A percentile compares a stretch with the other conserved stretches of the same genome.
Conservation (phyloP, 1,284 basidiomycete species). For the Mycosarcoma mackinlayi region DNA sequence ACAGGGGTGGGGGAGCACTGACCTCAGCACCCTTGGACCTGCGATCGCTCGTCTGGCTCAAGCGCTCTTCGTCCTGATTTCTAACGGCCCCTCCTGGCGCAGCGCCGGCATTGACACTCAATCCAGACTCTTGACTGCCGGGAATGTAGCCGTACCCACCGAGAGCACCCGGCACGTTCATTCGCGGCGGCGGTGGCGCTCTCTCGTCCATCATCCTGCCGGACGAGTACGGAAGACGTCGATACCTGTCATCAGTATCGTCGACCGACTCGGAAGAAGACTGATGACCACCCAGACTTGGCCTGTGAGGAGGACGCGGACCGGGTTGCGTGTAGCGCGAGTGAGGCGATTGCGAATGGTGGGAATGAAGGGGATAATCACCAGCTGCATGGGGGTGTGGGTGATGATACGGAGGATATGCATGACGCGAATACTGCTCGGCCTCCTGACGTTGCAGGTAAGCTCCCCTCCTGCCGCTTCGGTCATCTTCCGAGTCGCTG, state of each 20-base stretch:
- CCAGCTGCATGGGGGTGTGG: conserved; percentile 3
- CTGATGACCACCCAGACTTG: conserved; percentile 19
- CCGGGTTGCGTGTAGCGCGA: conserved; percentile 21
- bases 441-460: conserved; percentile 19
- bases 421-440: conserved; percentile 13
- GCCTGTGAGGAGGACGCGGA: conserved; percentile 18
- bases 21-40: conserved; percentile 16
- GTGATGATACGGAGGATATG: conserved; percentile 11
- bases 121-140: conserved; percentile 60
- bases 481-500: conserved; percentile 45
- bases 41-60: conserved; percentile 47
- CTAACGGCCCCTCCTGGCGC: conserved; percentile 12
- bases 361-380: neutral
- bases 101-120: conserved; percentile 37
- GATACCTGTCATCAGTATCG: conserved; percentile 20
- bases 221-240: neutral
- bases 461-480: conserved; percentile 15
- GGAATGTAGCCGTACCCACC: conserved; percentile 65
- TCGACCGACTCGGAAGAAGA: conserved; percentile 44
- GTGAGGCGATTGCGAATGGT: conserved; percentile 10
- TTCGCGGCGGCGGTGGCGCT: neutral
- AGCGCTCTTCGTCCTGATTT: conserved; percentile 42
- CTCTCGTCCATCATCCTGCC: conserved; percentile 7
- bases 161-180: conserved; percentile 44
- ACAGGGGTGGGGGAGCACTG: conserved; percentile 28